Evolutionary conservation across 139 green algal genomes (phyloP).

Genomic region (Asterochloris erici): DNA sequence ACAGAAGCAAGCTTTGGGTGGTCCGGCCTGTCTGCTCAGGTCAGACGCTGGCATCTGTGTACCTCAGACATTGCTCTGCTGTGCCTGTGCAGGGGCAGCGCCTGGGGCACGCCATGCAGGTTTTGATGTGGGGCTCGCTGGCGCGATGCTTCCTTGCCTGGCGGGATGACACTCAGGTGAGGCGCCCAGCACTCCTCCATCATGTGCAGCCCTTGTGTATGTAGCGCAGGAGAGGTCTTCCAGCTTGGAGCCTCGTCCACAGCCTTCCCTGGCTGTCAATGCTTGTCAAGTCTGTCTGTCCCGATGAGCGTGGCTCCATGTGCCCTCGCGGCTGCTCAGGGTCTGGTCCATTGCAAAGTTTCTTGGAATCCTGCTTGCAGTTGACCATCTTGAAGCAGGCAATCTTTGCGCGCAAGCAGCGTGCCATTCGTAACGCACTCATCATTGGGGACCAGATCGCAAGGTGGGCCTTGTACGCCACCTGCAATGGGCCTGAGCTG

Average conservation of each 20-base stretch:
- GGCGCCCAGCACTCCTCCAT: background rate
- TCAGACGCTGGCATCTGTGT: no score
- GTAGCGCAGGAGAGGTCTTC: background rate
- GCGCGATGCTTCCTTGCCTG: constrained; percentile 32
- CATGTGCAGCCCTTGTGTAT: background rate
- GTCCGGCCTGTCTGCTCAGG: no score
- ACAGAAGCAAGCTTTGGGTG: no score
- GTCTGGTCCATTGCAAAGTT: background rate
- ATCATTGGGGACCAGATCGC: constrained; percentile 40
- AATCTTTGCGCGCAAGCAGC: constrained; percentile 48
- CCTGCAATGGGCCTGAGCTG: no score
- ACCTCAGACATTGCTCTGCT: no score
- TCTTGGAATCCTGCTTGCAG: background rate
- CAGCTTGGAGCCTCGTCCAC: background rate
- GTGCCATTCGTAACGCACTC: constrained; percentile 38
- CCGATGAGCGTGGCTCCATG: background rate
- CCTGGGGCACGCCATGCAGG: constrained; percentile 16
- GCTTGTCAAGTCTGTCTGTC: background rate
- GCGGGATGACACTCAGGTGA: constrained; percentile 17
- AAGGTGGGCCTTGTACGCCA: no score
- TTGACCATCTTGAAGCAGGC: constrained; percentile 24
- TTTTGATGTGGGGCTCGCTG: constrained; percentile 24
- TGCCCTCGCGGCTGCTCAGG: background rate
- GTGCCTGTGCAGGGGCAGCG: constrained; percentile 10
- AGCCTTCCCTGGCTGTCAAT: background rate